Percentiles rank a stretch among this genome's conserved stretches.
These are phyloP conservation scores for Peniophora sp. DNA, from an alignment of 1,284 basidiomycete species.

Conservation along the genomic window DNA sequence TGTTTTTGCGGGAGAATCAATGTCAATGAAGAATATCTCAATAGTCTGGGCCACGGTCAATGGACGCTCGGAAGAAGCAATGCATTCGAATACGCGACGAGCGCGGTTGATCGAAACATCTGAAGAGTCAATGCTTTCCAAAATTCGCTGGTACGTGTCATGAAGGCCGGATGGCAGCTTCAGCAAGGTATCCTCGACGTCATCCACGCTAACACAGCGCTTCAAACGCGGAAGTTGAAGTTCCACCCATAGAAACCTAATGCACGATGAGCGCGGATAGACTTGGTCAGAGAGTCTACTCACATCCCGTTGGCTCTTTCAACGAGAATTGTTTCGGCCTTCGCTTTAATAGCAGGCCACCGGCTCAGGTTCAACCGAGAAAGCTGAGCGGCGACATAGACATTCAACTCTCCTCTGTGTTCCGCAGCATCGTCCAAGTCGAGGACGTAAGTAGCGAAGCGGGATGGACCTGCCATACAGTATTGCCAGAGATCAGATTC, in stretches of 20 bases:
- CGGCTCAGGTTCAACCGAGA: neutral
- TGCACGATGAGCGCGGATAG: neutral
- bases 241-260: neutral
- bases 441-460: neutral
- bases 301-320: neutral
- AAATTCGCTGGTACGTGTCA: neutral
- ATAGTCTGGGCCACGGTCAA: neutral
- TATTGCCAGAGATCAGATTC: neutral
- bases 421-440: neutral
- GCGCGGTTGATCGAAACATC: neutral
- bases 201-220: neutral
- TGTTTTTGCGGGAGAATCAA: neutral
- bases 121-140: neutral
- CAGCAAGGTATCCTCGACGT: neutral
- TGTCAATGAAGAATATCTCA: neutral
- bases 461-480: neutral
- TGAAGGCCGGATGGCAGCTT: neutral
- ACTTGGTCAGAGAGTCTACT: neutral
- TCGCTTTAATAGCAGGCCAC: too few relatives aligned
- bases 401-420: neutral
- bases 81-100: neutral
- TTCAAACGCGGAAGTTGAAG: neutral
- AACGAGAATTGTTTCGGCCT: neutral
- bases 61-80: neutral
- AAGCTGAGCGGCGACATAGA: neutral